phyloP scores from a whole-genome alignment of 768 basidiomycete species.

The Leccinum ochraceum region DNA sequence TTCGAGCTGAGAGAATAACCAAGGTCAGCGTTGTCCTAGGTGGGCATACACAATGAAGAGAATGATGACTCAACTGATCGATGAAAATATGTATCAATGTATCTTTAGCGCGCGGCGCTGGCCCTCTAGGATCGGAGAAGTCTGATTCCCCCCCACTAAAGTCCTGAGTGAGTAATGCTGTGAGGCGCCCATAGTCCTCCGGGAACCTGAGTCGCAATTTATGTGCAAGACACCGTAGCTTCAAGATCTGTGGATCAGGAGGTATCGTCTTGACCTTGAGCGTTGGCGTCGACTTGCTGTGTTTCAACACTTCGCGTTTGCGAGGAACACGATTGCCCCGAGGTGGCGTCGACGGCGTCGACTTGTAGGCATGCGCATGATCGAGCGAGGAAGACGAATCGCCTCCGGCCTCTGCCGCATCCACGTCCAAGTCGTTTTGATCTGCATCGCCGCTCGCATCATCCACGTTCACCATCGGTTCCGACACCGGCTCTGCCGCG shows the following conservation, averaged over 20 bases:
- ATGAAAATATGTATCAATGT: conserved; percentile 42
- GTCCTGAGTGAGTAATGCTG: conserved; percentile 35
- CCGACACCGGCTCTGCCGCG: conserved; percentile 23
- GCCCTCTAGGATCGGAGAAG: conserved; percentile 36
- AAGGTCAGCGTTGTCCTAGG: conserved; percentile 9
- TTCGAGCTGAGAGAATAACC: conserved; percentile 61
- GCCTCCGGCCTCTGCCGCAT: conserved; percentile 19
- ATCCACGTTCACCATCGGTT: conserved; percentile 23
- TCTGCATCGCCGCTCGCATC: conserved; percentile 32
- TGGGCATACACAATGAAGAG: not conserved
- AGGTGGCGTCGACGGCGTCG: conserved; percentile 35
- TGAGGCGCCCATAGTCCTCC: conserved; percentile 43
- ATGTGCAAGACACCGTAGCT: conserved; percentile 55
- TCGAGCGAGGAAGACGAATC: conserved; percentile 34
- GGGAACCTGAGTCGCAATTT: conserved; percentile 59
- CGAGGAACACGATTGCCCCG: conserved; percentile 21
- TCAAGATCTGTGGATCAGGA: conserved; percentile 48
- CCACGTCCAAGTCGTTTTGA: conserved; percentile 19
- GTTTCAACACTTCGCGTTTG: conserved; percentile 34
- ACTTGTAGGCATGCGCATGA: conserved; percentile 20
- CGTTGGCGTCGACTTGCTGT: conserved; percentile 49
- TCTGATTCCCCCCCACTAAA: conserved; percentile 38
- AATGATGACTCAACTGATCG: conserved; percentile 41
- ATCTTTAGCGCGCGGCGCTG: conserved; percentile 34
- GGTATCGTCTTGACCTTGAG: conserved; percentile 43